Percentiles rank a stretch among this genome's conserved stretches.
These are phyloP conservation scores for Solanum microdontum DNA, from an alignment of 257 asterid genomes.

Conservation along the genomic window DNA sequence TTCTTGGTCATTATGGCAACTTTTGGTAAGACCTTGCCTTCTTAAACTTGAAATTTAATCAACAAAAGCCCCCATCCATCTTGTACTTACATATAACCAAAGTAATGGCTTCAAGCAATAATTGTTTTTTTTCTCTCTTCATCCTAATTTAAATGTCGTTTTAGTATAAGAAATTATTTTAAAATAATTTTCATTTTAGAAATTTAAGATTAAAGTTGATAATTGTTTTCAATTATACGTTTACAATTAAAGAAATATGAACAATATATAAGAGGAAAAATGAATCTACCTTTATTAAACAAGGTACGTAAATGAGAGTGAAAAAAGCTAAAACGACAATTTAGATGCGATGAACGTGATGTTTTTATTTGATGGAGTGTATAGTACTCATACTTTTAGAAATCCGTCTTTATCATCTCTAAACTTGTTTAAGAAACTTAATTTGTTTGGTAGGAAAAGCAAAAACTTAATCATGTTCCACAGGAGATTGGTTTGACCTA, in stretches of 20 bases:
- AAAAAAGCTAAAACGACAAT: neutral
- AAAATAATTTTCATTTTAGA: neutral
- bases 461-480: neutral
- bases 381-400: neutral
- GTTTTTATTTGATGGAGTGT: neutral
- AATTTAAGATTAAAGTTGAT: neutral
- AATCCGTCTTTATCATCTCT: neutral
- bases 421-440: neutral
- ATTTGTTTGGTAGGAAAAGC: neutral
- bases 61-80: neutral
- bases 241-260: neutral
- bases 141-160: neutral
- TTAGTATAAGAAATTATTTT: too few relatives aligned
- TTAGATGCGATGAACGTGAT: neutral
- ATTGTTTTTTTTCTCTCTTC: neutral
- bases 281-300: neutral
- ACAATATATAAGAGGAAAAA: neutral
- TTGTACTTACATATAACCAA: neutral
- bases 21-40: neutral
- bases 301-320: neutral
- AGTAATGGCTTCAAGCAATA: neutral
- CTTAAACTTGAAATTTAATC: neutral
- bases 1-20: neutral
- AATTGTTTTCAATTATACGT: too few relatives aligned
- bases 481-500: neutral